Conservation (phyloP, 140 eudicot species). For the Erigeron philadelphicus region DNA sequence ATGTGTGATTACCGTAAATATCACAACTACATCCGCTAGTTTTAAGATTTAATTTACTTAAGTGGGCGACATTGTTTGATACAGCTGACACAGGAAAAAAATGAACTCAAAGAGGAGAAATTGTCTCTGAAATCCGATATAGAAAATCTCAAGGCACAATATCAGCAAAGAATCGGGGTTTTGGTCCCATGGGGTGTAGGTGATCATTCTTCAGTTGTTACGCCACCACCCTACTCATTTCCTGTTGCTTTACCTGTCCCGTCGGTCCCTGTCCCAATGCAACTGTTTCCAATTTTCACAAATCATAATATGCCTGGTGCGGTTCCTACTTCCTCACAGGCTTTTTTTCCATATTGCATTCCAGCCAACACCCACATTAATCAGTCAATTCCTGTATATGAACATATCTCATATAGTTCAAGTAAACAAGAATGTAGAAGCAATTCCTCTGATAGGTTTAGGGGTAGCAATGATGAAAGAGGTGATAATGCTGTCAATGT, state of each 20-base stretch:
- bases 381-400: constrained; percentile 18
- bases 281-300: constrained; percentile 40
- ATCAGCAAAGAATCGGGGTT: constrained; percentile 39
- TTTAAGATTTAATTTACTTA: neutral
- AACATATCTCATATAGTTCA: constrained; percentile 31
- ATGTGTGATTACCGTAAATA: neutral
- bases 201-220: constrained; percentile 42
- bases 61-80: constrained; percentile 2
- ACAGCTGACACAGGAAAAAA: constrained; percentile 60
- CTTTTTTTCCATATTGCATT: constrained; percentile 34
- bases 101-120: constrained; percentile 57
- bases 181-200: constrained; percentile 46
- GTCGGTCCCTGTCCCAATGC: constrained; percentile 39
- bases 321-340: constrained; percentile 24
- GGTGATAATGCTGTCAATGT: constrained; percentile 32
- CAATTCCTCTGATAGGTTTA: constrained; percentile 25
- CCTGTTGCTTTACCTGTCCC: constrained; percentile 43
- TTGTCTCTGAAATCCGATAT: constrained; percentile 46
- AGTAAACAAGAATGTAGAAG: constrained; percentile 33
- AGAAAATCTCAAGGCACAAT: constrained; percentile 43
- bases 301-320: constrained; percentile 38
- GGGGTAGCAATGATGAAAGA: constrained; percentile 23
- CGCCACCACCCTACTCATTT: constrained; percentile 39
- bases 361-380: neutral
- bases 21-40: neutral